Conservation (phyloP, 2,329 filamentous ascomycete genomes). For the Blastomyces parvus region DNA sequence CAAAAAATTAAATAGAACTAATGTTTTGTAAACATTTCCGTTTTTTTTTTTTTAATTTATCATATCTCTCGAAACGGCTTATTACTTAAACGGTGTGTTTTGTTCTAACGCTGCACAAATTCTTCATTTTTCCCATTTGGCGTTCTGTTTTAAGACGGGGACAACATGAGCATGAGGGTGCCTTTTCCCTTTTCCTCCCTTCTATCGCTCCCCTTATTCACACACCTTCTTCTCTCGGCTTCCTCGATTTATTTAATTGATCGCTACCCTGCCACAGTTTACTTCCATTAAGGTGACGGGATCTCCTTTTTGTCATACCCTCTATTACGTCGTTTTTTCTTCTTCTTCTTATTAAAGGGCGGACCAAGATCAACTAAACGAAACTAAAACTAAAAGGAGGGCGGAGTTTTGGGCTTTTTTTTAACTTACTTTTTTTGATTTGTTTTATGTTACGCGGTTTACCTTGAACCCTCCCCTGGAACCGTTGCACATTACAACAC, state of each 20-base stretch:
- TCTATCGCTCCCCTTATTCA: neutral
- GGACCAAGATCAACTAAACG: neutral
- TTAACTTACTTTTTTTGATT: neutral
- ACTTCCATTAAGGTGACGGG: neutral
- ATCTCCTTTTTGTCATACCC: neutral
- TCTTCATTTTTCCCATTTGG: neutral
- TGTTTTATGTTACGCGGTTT: neutral
- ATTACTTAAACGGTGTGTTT: neutral
- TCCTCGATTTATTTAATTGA: neutral
- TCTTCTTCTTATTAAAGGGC: neutral
- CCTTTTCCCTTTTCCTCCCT: neutral
- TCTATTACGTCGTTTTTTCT: neutral
- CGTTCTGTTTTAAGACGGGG: neutral
- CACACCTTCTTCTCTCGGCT: too few species aligned
- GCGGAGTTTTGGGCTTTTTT: neutral
- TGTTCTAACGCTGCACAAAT: neutral
- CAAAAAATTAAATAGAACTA: slow-evolving; percentile 13
- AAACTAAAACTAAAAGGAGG: neutral
- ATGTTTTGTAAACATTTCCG: neutral
- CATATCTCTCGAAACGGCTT: neutral
- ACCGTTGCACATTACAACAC: neutral
- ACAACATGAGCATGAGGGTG: neutral
- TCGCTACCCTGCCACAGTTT: neutral
- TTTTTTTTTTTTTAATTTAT: too few species aligned
- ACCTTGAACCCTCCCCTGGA: neutral